phyloP scores from a whole-genome alignment of 78 protist genomes.

The Polysphondylium violaceum region DNA sequence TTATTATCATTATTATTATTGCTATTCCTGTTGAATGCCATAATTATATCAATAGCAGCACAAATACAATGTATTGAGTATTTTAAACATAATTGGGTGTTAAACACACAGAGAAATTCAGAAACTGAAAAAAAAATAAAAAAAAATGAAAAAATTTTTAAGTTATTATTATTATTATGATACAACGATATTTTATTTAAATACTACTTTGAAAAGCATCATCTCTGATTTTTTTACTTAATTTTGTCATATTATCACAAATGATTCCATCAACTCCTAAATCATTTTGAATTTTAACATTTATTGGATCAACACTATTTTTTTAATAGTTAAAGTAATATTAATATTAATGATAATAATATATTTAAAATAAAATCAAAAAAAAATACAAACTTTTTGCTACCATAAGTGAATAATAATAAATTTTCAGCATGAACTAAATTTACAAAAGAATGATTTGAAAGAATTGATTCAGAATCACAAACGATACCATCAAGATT shows the following conservation, averaged over 20 bases:
- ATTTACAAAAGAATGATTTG: conserved; percentile 54
- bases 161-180: no score
- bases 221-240: conserved; percentile 31
- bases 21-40: no score
- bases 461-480: conserved; percentile 44
- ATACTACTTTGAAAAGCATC: no score
- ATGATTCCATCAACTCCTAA: conserved; percentile 74
- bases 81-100: no score
- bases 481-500: conserved; percentile 76
- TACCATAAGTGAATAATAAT: conserved; percentile 68
- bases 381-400: conserved; percentile 53
- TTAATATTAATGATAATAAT: not conserved
- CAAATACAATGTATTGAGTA: no score
- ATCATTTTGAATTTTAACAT: conserved; percentile 61
- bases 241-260: conserved; percentile 63
- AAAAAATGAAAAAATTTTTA: no score
- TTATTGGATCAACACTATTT: conserved; percentile 55
- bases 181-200: no score
- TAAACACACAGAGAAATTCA: no score
- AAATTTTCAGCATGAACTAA: conserved; percentile 54
- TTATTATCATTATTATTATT: no score
- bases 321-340: not conserved
- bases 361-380: not conserved
- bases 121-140: no score
- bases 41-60: no score